A percentile compares a stretch with the other conserved stretches of the same genome.
These are phyloP conservation scores for Diaporthe citri DNA, from an alignment of 2,329 filamentous ascomycete genomes.

Conservation along the genomic window DNA sequence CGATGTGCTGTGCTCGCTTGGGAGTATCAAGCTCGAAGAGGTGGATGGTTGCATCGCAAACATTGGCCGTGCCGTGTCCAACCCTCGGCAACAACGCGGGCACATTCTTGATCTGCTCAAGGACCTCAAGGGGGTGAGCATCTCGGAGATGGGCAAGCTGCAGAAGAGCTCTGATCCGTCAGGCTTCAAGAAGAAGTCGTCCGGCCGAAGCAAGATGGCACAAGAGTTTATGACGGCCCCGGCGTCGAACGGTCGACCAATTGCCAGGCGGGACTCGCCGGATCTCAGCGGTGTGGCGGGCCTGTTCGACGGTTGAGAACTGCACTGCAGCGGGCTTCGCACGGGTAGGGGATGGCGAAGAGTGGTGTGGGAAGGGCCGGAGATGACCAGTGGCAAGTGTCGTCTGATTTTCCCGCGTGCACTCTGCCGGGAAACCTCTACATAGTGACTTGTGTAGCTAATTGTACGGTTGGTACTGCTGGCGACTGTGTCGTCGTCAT, in stretches of 20 bases:
- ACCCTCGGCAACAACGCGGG: slow-evolving; percentile 82
- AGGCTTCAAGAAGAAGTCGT: slow-evolving; percentile 36
- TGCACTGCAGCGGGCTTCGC: not conserved
- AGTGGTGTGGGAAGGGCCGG: not conserved
- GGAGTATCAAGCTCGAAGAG: slow-evolving; percentile 77
- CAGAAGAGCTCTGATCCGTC: slow-evolving; percentile 58
- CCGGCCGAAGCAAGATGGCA: slow-evolving; percentile 68
- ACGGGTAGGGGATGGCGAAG: not conserved
- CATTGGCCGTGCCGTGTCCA: slow-evolving; percentile 68
- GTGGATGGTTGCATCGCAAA: slow-evolving; percentile 75
- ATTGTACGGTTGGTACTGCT: slow-evolving; percentile 18
- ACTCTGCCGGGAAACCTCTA: slow-evolving; percentile 12
- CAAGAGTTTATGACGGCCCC: slow-evolving; percentile 74
- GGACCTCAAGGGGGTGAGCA: slow-evolving; percentile 88
- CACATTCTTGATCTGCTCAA: slow-evolving; percentile 88
- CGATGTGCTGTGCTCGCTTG: slow-evolving; percentile 82
- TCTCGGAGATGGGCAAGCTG: slow-evolving; percentile 93
- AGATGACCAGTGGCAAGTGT: not conserved
- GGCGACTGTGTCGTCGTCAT: slow-evolving; percentile 11
- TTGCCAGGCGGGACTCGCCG: slow-evolving; percentile 51
- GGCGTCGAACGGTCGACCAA: slow-evolving; percentile 47
- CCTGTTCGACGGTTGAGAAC: slow-evolving; percentile 54
- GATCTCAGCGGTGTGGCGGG: slow-evolving; percentile 69
- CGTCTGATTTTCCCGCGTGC: slow-evolving; percentile 23
- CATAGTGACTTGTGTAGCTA: slow-evolving; percentile 23